Conservation (phyloP, 2,329 filamentous ascomycete species). For the Sclerotinia subarctica region DNA sequence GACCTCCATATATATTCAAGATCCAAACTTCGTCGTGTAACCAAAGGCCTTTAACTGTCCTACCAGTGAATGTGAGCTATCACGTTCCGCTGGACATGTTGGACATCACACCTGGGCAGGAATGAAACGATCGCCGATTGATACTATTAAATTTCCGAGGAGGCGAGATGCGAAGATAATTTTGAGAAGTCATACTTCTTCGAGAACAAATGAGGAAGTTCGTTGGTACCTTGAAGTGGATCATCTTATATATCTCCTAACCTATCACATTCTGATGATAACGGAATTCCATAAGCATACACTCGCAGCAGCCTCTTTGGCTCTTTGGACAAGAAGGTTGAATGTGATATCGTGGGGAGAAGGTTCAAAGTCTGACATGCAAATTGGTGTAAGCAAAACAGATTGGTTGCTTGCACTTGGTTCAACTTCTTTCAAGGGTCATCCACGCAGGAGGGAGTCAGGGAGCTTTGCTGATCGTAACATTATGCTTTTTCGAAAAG, state of each 20-base stretch:
- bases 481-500: constrained; percentile 1
- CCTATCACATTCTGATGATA: constrained; percentile 18
- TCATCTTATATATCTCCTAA: neutral
- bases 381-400: constrained; percentile 13
- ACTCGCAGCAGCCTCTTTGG: constrained; percentile 11
- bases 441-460: neutral
- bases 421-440: neutral
- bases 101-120: constrained; percentile 10
- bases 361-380: constrained; percentile 9
- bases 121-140: constrained; percentile 9
- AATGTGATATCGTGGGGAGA: constrained; percentile 18
- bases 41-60: neutral
- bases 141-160: neutral
- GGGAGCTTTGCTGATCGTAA: constrained; percentile 16
- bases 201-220: constrained; percentile 19
- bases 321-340: constrained; percentile 3
- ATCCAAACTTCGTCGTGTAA: neutral
- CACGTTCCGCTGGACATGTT: neutral
- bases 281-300: constrained; percentile 17
- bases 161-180: constrained; percentile 10
- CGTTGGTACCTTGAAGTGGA: constrained; percentile 4
- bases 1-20: neutral
- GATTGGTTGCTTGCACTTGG: neutral
- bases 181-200: constrained; percentile 1
- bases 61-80: constrained; percentile 4